Evolutionary conservation across 2,329 filamentous ascomycete genomes (phyloP).

Genomic region (Apiospora saccharicola): DNA sequence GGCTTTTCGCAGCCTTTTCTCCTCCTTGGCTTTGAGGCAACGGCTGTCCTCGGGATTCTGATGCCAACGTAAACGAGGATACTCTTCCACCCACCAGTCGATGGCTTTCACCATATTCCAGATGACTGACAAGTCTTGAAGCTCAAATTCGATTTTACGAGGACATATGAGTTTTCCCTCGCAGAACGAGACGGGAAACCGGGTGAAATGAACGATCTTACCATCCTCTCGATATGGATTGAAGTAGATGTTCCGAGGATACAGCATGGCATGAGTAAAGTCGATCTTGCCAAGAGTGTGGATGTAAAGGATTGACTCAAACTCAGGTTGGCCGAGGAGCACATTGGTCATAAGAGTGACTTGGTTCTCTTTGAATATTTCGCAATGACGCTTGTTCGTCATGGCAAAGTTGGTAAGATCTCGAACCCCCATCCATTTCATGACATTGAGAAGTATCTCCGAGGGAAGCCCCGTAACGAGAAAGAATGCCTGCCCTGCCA

Average conservation of each 20-base stretch:
- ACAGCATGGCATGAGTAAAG: slow-evolving; percentile 36
- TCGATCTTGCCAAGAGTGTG: slow-evolving; percentile 50
- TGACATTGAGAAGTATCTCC: slow-evolving; percentile 58
- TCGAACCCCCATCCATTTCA: slow-evolving; percentile 51
- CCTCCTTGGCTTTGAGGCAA: slow-evolving; percentile 51
- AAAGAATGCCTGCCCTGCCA: slow-evolving; percentile 9
- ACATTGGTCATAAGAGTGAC: slow-evolving; percentile 51
- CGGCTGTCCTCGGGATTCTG: slow-evolving; percentile 54
- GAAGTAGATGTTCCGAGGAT: slow-evolving; percentile 37
- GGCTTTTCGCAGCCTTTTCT: slow-evolving; percentile 55
- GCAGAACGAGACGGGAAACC: slow-evolving; percentile 30
- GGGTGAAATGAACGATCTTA: slow-evolving; percentile 32
- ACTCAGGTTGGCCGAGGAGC: slow-evolving; percentile 49
- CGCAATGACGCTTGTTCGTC: slow-evolving; percentile 46
- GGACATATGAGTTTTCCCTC: slow-evolving; percentile 35
- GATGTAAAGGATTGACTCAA: slow-evolving; percentile 55
- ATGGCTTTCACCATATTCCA: slow-evolving; percentile 44
- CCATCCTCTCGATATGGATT: slow-evolving; percentile 28
- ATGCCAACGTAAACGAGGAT: slow-evolving; percentile 54
- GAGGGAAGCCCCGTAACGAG: slow-evolving; percentile 44
- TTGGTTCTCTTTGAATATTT: slow-evolving; percentile 52
- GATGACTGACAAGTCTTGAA: slow-evolving; percentile 39
- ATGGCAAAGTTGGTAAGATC: slow-evolving; percentile 50
- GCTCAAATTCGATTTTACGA: slow-evolving; percentile 35
- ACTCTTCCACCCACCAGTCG: slow-evolving; percentile 49